A percentile compares a stretch with the other conserved stretches of the same genome.
Conservation (phyloP, 1,284 basidiomycete species). For the Mycena sp. region DNA sequence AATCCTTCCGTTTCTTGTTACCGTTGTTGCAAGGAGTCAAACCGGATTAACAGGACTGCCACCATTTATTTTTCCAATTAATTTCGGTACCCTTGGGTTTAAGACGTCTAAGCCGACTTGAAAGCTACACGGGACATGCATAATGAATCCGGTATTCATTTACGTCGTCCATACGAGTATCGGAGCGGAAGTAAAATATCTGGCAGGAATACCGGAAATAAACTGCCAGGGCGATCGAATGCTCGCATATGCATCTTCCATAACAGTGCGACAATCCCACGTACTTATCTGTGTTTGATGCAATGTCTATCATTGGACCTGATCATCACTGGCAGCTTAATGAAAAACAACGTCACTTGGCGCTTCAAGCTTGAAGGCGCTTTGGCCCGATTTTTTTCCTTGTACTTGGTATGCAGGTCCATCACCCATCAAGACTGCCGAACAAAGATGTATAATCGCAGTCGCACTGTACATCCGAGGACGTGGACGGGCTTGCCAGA, state of each 20-base stretch:
- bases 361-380: background rate
- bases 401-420: conserved; percentile 7
- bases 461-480: too few relatives aligned
- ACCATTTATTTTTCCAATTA: background rate
- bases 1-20: conserved; percentile 6
- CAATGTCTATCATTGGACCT: conserved; percentile 12
- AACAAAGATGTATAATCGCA: conserved; percentile 10
- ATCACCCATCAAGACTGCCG: conserved; percentile 22
- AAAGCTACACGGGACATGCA: conserved; percentile 14
- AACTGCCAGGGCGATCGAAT: background rate
- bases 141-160: conserved; percentile 19
- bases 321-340: conserved; percentile 21
- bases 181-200: background rate
- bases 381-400: background rate
- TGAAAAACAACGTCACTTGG: conserved; percentile 19
- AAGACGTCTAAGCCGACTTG: background rate
- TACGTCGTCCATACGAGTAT: too few relatives aligned
- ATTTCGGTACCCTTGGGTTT: conserved; percentile 2
- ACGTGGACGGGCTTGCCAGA: background rate
- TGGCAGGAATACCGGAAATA: conserved; percentile 9
- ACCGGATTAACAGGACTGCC: conserved; percentile 2
- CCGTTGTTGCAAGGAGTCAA: conserved; percentile 21
- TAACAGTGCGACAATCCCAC: conserved; percentile 10
- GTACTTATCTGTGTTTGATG: background rate
- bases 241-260: background rate